phyloP scores from a whole-genome alignment of 2,329 filamentous ascomycete genomes.

The Hortaea werneckii region DNA sequence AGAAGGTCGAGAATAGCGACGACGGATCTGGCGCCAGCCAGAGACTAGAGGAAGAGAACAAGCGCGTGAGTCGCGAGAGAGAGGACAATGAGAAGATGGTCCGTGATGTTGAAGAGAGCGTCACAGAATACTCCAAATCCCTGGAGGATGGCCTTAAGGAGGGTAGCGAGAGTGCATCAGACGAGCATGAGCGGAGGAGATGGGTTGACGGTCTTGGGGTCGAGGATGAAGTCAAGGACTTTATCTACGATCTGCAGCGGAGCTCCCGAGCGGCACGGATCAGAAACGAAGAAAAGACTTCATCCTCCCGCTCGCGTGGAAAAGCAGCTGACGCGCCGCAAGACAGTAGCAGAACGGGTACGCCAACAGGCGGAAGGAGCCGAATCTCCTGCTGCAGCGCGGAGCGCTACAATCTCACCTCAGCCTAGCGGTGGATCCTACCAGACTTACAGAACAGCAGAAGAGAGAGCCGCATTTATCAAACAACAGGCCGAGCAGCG shows the following conservation, averaged over 20 bases:
- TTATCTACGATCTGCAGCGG: conserved; percentile 92
- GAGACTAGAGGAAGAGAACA: conserved; percentile 79
- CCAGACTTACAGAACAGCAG: conserved; percentile 75
- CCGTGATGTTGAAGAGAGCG: conserved; percentile 89
- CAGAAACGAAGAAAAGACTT: conserved; percentile 44
- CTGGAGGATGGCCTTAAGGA: conserved; percentile 85
- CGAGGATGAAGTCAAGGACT: conserved; percentile 92
- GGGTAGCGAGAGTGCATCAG: conserved; percentile 60
- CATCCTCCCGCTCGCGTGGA: conserved; percentile 8
- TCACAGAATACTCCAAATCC: conserved; percentile 73
- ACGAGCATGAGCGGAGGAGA: conserved; percentile 80
- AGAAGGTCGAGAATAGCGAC: conserved; percentile 52
- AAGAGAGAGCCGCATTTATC: conserved; percentile 90
- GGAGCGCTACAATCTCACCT: conserved; percentile 30
- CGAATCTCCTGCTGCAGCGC: conserved; percentile 21
- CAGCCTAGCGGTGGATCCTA: conserved; percentile 43
- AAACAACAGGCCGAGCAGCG: conserved; percentile 94
- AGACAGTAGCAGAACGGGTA: conserved; percentile 21
- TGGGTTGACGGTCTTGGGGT: conserved; percentile 97
- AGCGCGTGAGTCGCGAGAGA: conserved; percentile 69
- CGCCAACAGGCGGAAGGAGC: conserved; percentile 16
- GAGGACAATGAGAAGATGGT: conserved; percentile 97
- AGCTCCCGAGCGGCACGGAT: conserved; percentile 69
- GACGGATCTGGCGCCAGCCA: conserved; percentile 72
- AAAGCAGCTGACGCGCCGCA: conserved; percentile 5